Evolutionary conservation across 2,329 filamentous ascomycete species (phyloP).

Genomic region (Diplodia sapinea): DNA sequence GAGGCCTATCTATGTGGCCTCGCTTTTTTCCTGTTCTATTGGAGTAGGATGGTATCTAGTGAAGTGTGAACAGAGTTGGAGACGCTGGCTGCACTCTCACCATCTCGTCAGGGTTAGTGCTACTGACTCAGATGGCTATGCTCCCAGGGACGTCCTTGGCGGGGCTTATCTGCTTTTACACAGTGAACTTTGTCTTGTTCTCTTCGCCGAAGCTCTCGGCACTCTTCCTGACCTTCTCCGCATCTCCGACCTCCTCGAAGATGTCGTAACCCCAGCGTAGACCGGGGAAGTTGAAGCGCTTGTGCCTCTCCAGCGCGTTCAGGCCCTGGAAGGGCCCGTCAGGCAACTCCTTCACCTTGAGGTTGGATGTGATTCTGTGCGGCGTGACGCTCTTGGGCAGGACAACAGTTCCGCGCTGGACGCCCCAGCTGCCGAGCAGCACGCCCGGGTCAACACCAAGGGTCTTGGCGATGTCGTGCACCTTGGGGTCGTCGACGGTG

Average conservation of each 20-base stretch:
- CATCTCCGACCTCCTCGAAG: slow-evolving; percentile 38
- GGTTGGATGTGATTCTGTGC: slow-evolving; percentile 41
- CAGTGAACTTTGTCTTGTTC: slow-evolving; percentile 45
- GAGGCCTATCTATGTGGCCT: neutral
- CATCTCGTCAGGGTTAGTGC: neutral
- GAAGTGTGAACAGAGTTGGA: neutral
- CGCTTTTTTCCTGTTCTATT: neutral
- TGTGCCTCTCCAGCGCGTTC: slow-evolving; percentile 45
- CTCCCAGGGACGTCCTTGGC: neutral
- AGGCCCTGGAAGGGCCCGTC: slow-evolving; percentile 41
- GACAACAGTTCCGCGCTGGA: slow-evolving; percentile 78
- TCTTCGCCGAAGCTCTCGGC: slow-evolving; percentile 45
- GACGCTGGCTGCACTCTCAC: neutral
- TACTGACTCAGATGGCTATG: neutral
- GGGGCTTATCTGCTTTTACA: neutral
- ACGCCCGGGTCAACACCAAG: slow-evolving; percentile 76
- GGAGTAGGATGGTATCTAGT: neutral
- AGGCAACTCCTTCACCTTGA: slow-evolving; percentile 43
- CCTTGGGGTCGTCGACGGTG: slow-evolving; percentile 71
- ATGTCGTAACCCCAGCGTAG: slow-evolving; percentile 30
- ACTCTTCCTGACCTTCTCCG: slow-evolving; percentile 36
- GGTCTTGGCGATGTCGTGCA: slow-evolving; percentile 71
- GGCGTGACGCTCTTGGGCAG: slow-evolving; percentile 69
- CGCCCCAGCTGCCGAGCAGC: slow-evolving; percentile 85
- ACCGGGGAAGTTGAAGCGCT: slow-evolving; percentile 42